Percentiles rank a stretch among this genome's conserved stretches.
phyloP scores from a whole-genome alignment of 1,284 basidiomycete species.

The Trametes pubescens region DNA sequence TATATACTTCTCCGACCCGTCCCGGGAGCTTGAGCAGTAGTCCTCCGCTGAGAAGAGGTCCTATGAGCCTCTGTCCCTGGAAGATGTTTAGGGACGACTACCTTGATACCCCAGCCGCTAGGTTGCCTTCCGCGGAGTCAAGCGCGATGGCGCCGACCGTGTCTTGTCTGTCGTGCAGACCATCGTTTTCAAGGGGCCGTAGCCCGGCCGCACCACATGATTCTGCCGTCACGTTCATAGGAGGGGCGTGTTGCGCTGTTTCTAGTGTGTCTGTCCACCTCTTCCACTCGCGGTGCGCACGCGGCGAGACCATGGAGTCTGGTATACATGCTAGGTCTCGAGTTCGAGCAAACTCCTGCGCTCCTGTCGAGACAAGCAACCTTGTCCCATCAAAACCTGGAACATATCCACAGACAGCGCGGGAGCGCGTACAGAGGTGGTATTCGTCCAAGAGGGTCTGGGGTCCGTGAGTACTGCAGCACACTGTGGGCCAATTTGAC shows the following conservation, averaged over 20 bases:
- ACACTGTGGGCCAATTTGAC: conserved; percentile 64
- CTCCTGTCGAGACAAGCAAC: conserved; percentile 61
- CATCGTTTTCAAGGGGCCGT: conserved; percentile 13
- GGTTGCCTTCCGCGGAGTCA: conserved; percentile 48
- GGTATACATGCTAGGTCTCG: conserved; percentile 48
- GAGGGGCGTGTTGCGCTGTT: neutral
- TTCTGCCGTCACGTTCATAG: too few species aligned
- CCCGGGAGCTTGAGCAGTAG: conserved; percentile 75
- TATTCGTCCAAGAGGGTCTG: conserved; percentile 67
- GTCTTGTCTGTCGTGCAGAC: conserved; percentile 60
- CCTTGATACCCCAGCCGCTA: conserved; percentile 82
- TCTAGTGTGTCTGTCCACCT: conserved; percentile 62
- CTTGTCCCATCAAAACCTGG: conserved; percentile 39
- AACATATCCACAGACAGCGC: too few species aligned
- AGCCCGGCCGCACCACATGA: neutral
- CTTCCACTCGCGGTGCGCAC: conserved; percentile 62
- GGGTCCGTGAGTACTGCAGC: conserved; percentile 57
- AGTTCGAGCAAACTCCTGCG: conserved; percentile 53
- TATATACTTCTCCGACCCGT: conserved; percentile 69
- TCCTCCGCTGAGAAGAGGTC: conserved; percentile 61
- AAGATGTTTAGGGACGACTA: conserved; percentile 31
- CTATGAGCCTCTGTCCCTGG: neutral
- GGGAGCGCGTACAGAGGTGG: conserved; percentile 62
- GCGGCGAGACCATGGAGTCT: conserved; percentile 55
- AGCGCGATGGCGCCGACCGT: conserved; percentile 78